Evolutionary conservation across 129 eudicot genomes (phyloP).

Genomic region (Mikania micrantha): DNA sequence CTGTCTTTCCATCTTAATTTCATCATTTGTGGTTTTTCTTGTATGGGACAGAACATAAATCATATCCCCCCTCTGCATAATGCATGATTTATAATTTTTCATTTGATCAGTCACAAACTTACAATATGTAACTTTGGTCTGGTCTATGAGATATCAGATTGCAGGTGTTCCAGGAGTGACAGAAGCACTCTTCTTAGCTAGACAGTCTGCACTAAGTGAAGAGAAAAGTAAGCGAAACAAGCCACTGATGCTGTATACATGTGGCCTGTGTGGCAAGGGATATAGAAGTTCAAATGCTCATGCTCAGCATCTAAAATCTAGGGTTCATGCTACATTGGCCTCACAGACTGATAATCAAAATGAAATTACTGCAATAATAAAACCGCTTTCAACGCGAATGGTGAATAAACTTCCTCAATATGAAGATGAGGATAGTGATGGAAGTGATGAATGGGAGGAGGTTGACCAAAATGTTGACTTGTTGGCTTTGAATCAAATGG

Average conservation of each 20-base stretch:
- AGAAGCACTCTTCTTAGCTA: conserved; percentile 71
- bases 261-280: conserved; percentile 78
- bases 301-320: conserved; percentile 81
- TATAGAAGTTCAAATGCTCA: conserved; percentile 84
- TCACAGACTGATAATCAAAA: conserved; percentile 33
- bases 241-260: conserved; percentile 73
- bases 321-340: conserved; percentile 50
- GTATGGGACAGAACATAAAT: not conserved
- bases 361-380: conserved; percentile 41
- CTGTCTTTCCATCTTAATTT: not conserved
- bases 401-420: conserved; percentile 30
- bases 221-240: conserved; percentile 50
- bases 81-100: not conserved
- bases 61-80: not conserved
- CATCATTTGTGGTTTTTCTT: not conserved
- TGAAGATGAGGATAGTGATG: not conserved
- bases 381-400: conserved; percentile 49
- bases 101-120: not conserved
- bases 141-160: conserved; percentile 43
- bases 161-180: conserved; percentile 96
- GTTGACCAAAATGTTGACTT: conserved; percentile 36
- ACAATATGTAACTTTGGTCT: not conserved
- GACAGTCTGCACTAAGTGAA: conserved; percentile 65
- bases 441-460: conserved; percentile 16
- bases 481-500: conserved; percentile 34